Base-by-base conservation (phyloP, 257 asterid genomes). In the Jaltomata sinuosa region DNA sequence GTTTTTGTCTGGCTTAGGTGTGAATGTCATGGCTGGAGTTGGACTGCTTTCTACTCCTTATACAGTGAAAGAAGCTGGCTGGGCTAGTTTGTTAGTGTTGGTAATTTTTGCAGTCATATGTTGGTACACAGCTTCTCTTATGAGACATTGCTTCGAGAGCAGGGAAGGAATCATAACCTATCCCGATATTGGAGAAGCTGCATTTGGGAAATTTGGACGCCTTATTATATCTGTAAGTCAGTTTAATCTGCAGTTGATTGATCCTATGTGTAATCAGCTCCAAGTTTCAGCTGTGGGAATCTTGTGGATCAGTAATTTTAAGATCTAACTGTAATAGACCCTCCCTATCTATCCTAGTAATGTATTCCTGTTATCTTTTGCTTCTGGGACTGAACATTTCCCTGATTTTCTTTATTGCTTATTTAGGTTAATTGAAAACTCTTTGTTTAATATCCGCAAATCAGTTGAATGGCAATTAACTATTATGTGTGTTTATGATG, bases 171-270 rank as follows among this genome's bases (percentile, higher is more conserved):
- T 95, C 83, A 54, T 87, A 83, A 89, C 93, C 29, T 94, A 90
- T 85, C 97, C 97, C 12, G 98, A 95, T 86, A 92, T 95, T 83
- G 98, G 98, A 84, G 93, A 92, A 86, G 98, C 98, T 55, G 98
- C 98, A 52, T 92, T 92, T 84, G 98, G 98, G 71, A 92, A 84
- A 85, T 86, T 55, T 31, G 97, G 98, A 40, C 94, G 98, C 32
- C 84, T 95, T 83, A n/a, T 94, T 11, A 84, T 94, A 74, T 95
- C 98, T 88, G 96, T 95, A 90, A 89, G 91, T 89, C 81, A 52
- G 57, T 52, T 81, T 40, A 81, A 29, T 64, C 72, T 14, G 8
- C 65, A 55, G 34, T 34, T 38, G 18, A 21, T 31, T 55, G 76
- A 59, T 76, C 81, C 42, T 47, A 47, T 47, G 61, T 47, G 81